Evolutionary conservation across 257 asterid genomes (phyloP).

Genomic region (Scutellaria galericulata): DNA sequence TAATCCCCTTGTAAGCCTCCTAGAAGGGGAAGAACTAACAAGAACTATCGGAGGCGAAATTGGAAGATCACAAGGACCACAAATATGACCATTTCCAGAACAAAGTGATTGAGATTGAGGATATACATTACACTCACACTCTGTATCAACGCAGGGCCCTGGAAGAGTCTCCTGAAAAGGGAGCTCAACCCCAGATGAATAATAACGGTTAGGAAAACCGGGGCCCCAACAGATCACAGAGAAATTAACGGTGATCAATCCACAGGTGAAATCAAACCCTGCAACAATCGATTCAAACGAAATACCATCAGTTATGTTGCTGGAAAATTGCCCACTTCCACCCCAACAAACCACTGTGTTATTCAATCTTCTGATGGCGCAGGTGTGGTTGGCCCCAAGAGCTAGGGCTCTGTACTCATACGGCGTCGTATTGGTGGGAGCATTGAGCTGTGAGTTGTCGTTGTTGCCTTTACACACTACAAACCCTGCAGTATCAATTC

Average conservation of each 20-base stretch:
- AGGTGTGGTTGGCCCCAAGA: constrained; percentile 68
- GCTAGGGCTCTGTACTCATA: constrained; percentile 53
- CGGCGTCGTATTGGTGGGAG: constrained; percentile 45
- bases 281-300: constrained; percentile 76
- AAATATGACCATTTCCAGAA: constrained; percentile 73
- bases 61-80: constrained; percentile 67
- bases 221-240: constrained; percentile 86
- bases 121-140: constrained; percentile 67
- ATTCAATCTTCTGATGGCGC: constrained; percentile 61
- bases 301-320: constrained; percentile 38
- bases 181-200: constrained; percentile 47
- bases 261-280: constrained; percentile 75
- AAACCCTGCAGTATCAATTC: constrained; percentile 49
- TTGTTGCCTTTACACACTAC: constrained; percentile 70
- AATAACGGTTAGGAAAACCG: constrained; percentile 57
- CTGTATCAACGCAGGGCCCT: constrained; percentile 61
- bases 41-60: constrained; percentile 20
- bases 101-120: constrained; percentile 69
- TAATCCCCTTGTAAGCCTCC: constrained; percentile 54
- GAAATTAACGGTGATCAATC: constrained; percentile 63
- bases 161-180: constrained; percentile 71
- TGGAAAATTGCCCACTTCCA: constrained; percentile 42
- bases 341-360: constrained; percentile 89
- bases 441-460: constrained; percentile 55
- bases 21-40: constrained; percentile 32